Conservation (phyloP, 257 asterid species). For the Anisodus tanguticus region DNA sequence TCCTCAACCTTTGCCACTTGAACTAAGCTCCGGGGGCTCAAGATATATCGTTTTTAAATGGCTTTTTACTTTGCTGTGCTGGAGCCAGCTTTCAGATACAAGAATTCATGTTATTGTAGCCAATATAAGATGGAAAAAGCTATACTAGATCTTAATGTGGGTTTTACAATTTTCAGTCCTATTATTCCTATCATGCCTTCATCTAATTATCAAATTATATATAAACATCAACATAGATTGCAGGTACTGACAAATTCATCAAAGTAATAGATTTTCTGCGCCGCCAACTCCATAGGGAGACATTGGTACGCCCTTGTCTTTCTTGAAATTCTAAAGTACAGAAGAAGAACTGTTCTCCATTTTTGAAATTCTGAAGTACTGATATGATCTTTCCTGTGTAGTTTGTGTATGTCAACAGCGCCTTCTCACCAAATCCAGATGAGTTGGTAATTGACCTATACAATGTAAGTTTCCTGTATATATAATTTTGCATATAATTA, state of each 20-base stretch:
- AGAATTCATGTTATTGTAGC: neutral
- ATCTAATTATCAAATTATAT: constrained; percentile 17
- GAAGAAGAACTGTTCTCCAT: neutral
- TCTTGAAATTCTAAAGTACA: neutral
- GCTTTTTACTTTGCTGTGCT: neutral
- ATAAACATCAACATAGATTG: constrained; percentile 54
- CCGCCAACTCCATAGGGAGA: constrained; percentile 94
- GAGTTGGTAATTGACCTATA: constrained; percentile 79
- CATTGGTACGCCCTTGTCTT: constrained; percentile 54
- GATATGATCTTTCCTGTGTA: constrained; percentile 32
- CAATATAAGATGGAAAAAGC: neutral
- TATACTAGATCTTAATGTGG: neutral
- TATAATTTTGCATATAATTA: neutral
- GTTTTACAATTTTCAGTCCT: neutral
- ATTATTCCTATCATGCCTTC: neutral
- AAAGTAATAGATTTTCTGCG: constrained; percentile 92
- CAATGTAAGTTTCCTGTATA: constrained; percentile 55
- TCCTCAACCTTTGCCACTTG: constrained; percentile 9
- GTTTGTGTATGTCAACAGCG: constrained; percentile 98
- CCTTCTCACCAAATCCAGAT: constrained; percentile 96
- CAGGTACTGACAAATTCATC: constrained; percentile 83
- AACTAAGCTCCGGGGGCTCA: neutral
- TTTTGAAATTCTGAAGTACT: neutral
- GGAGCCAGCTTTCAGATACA: constrained; percentile 9
- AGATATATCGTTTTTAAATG: neutral